A percentile compares a stretch with the other conserved stretches of the same genome.
Evolutionary conservation across 441 rosid genomes (phyloP).

Genomic region (Kokia cookei): DNA sequence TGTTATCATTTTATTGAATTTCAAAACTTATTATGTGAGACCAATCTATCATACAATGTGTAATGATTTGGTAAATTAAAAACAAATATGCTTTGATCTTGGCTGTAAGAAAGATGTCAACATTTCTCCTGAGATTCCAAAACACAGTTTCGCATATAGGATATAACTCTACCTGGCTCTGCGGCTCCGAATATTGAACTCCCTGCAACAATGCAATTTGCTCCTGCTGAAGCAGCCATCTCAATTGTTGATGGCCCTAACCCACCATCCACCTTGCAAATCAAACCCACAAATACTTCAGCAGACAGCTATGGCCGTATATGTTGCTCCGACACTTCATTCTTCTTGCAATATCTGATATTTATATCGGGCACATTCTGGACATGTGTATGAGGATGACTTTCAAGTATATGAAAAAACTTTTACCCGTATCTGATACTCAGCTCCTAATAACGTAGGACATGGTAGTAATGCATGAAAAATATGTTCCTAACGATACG

Average conservation of each 20-base stretch:
- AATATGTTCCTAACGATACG: neutral
- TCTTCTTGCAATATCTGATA: too few relatives aligned
- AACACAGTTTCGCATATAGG: constrained; percentile 55
- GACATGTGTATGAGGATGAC: neutral
- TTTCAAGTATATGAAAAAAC: neutral
- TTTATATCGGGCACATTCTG: too few relatives aligned
- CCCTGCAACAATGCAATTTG: constrained; percentile 94
- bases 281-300: neutral
- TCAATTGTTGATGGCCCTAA: constrained; percentile 86
- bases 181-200: constrained; percentile 92
- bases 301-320: neutral
- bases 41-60: neutral
- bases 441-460: too few relatives aligned
- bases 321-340: neutral
- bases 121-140: constrained; percentile 34
- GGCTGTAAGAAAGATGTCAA: constrained; percentile 1
- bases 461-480: neutral
- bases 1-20: neutral
- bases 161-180: constrained; percentile 69
- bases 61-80: too few relatives aligned
- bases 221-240: constrained; percentile 81
- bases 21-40: neutral
- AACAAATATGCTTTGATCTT: neutral
- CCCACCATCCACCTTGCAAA: constrained; percentile 83
- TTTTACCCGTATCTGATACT: neutral